Evolutionary conservation across 176 grass and related monocot genomes (phyloP), one percentile per base, ranked within the genome.

Genomic region (Calamus simplicifolius): DNA sequence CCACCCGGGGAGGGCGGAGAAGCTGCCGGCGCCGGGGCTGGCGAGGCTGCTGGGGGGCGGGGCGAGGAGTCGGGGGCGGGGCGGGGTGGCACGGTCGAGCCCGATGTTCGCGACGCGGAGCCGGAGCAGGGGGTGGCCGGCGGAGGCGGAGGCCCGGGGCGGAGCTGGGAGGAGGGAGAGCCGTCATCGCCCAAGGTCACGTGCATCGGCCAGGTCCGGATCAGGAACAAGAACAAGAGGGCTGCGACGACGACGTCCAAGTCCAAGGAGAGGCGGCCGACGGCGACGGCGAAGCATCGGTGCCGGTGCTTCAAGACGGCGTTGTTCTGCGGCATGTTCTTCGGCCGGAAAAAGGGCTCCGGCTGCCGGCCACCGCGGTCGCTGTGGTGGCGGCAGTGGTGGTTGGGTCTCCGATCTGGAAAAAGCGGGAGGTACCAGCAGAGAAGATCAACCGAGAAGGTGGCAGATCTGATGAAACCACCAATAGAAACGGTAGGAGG

Each of bases 191-290:
- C 87, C 18, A 90, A 90, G 68, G 87, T 90, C 16, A 90, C 82
- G 16, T 90, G 87, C 82, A 90, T 90, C 71, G 87, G 87, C 1
- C 87, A 97, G 66, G 93, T 98, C 21, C 78, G 93, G 59, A 98
- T 98, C 73, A 82, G 77, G 65, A 87, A 83, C 0, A 67, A 75
- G 30, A 83, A 72, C 54, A 77, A 71, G 55, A 27, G 18, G 49
- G 6, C 18, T 2, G 10, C 50, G 15, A 18, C 64, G 7, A 14
- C 13, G 49, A 27, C 27, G 17, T 16, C n/a, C 13, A 95, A 75
- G 35, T 43, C 35, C 8, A 43, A 43, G 35, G 35, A 43, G 56
- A 21, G 51, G 51, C 17, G 54, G 27, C 5, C 25, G 2, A 73
- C 17, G 19, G 12, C 27, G 13, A 73, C 74, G 52, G 79, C 81